phyloP scores from a whole-genome alignment of 768 basidiomycete genomes.

The Collybia sordida region DNA sequence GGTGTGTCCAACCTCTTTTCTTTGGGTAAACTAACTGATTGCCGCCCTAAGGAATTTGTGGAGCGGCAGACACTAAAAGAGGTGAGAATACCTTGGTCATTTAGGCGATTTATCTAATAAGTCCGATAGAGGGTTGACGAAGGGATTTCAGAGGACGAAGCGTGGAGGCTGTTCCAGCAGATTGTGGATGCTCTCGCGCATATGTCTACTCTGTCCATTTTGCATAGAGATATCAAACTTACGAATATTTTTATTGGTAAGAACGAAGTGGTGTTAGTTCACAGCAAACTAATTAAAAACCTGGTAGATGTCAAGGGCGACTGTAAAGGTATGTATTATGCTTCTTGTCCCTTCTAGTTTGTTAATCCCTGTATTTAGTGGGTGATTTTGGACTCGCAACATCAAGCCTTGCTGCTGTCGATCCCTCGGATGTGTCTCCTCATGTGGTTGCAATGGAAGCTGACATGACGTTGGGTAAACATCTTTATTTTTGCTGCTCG shows the following conservation, averaged over 20 bases:
- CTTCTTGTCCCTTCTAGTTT: neutral
- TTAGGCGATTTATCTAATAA: neutral
- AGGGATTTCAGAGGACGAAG: slow-evolving; percentile 79
- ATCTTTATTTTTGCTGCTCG: neutral
- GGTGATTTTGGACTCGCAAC: slow-evolving; percentile 95
- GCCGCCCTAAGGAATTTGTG: slow-evolving; percentile 69
- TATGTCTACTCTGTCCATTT: slow-evolving; percentile 84
- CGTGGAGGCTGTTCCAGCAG: slow-evolving; percentile 89
- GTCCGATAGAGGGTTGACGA: slow-evolving; percentile 67
- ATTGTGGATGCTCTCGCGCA: slow-evolving; percentile 88
- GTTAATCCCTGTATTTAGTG: slow-evolving; percentile 40
- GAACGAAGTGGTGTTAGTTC: neutral
- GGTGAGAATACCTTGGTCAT: slow-evolving; percentile 32
- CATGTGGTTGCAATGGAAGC: slow-evolving; percentile 45
- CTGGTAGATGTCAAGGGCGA: slow-evolving; percentile 73
- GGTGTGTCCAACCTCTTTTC: slow-evolving; percentile 40
- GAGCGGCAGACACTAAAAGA: slow-evolving; percentile 90
- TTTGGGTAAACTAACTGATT: slow-evolving; percentile 4
- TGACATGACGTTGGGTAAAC: slow-evolving; percentile 75
- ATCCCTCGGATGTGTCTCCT: slow-evolving; percentile 64
- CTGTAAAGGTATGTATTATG: slow-evolving; percentile 58
- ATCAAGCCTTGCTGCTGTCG: slow-evolving; percentile 75
- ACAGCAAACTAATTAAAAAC: slow-evolving; percentile 2
- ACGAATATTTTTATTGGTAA: slow-evolving; percentile 93
- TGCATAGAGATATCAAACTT: slow-evolving; percentile 89